Base-by-base conservation (phyloP, 805 yeast genomes). In the Suhomyces pyralidae region DNA sequence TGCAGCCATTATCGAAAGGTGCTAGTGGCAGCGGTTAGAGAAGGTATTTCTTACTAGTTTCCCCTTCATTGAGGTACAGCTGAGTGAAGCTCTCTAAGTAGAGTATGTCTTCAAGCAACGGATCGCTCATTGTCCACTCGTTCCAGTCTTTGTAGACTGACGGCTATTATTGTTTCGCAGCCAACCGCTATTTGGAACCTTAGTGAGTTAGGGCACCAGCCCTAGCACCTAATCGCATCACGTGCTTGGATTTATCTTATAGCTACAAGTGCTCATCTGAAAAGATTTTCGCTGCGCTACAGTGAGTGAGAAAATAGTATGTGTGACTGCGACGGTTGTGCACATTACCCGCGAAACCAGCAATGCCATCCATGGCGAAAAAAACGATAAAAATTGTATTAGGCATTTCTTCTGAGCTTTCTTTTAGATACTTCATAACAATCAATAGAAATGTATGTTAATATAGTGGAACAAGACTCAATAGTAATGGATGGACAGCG, bases 401-500 rank as follows among this genome's bases (percentile, higher is more conserved):
- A 49, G 48, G 45, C 46, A 36, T 46, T 49, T 46, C 46, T 46
- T 48, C 42, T 49, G 47, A 51, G 46, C 48, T 47, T 51, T 49
- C 55, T 55, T 51, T 49, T 46, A 38, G 38, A 46, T 43, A 52
- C 58, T 47, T 46, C 44, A 54, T 54, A 51, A 54, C 50, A 56
- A 52, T 50, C 46, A 56, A 40, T 45, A 50, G 52, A 53, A 56
- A 54, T 55, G 59, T 55, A 57, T 56, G 58, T 55, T 51, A 38
- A 42, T 19, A 43, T 19, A 40, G 38, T 19, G 24, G 22, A 45
- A 50, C 10, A 42, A 17, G 42, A 38, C 24, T 38, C 17, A 38
- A 38, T 24, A 38, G 42, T 38, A 38, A 38, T 38, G 42, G 42
- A 19, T 8, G n/a, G 24, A 19, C n/a, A 19, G 9, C 20, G 20